Base-by-base conservation (phyloP, 441 rosid genomes). In the Erodium trifolium region DNA sequence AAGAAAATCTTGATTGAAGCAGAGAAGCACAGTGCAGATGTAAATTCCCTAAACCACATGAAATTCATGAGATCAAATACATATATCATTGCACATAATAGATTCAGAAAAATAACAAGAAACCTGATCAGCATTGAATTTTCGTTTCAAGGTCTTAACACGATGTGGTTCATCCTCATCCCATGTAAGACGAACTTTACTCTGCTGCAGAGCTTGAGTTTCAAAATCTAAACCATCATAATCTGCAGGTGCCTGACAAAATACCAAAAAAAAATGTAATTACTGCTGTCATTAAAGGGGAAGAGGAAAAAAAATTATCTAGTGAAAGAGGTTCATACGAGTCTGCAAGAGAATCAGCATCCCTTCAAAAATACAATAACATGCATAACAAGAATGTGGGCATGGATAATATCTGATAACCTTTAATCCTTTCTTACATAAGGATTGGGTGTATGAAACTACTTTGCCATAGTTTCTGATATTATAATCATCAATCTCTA, bases 141-240 rank as follows among this genome's bases (percentile, higher is more conserved):
- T 88, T 76, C 82, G 84, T 41, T 83, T 88, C 80, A 93, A 82
- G 64, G 94, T 86, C 82, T 83, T 93, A 14, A 77, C 76, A n/a
- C 97, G 96, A 47, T 90, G 86, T 1, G 96, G 97, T 77, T 91
- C 96, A 85, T 93, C 99, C 66, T 90, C 97, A 81, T 91, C 97
- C 97, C 99, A 93, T 34, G 96, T 71, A 62, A 88, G 80, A 66
- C 85, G 75, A 71, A 90, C 83, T 75, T 80, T 87, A 74, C 96
- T 93, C 78, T 88, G 78, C 79, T 91, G 99, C 76, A 91, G 79
- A 17, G 93, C 95, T 79, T 81, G 87, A 29, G 92, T 88, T 35
- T 85, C 87, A 77, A 89, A 93, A 74, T 91, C 85, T 71, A 85
- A 69, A 70, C 92, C 96, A 47, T 82, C 88, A 71, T 93, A 91